Evolutionary conservation across 148 eudicot species (phyloP).

Genomic region (Rhododendron griersonianum): DNA sequence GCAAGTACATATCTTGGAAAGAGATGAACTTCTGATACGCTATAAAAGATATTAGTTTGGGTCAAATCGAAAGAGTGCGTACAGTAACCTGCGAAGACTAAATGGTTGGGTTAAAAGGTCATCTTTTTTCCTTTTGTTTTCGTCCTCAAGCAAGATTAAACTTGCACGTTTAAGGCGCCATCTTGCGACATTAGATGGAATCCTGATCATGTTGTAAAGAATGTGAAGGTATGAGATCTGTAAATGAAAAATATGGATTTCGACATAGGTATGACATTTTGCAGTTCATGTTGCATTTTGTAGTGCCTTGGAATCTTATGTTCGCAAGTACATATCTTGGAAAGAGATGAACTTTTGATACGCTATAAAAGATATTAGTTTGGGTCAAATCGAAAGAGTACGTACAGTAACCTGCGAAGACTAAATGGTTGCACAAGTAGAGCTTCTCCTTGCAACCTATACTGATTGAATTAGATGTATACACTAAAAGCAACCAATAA

Average conservation of each 20-base stretch:
- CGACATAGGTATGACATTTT: not conserved
- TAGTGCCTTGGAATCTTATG: not conserved
- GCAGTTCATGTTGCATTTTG: not conserved
- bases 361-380: not conserved
- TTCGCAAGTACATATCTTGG: not conserved
- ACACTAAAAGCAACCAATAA: not conserved
- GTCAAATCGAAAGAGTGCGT: not conserved
- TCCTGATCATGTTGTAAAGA: not conserved
- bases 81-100: not conserved
- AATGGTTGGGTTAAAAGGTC: not conserved
- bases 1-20: not conserved
- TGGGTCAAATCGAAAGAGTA: not conserved
- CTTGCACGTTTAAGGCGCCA: not conserved
- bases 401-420: not conserved
- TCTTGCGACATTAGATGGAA: not conserved
- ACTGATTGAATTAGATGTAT: not conserved
- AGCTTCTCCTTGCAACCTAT: not conserved
- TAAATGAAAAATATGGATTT: not conserved
- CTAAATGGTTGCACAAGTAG: not conserved
- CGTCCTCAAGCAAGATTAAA: not conserved
- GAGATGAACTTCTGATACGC: not conserved
- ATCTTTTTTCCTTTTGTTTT: not conserved
- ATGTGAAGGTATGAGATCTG: not conserved
- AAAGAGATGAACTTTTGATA: no score
- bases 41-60: not conserved